phyloP scores from a whole-genome alignment of 345 rosid genomes.

The Psidium friedrichsthalianum region DNA sequence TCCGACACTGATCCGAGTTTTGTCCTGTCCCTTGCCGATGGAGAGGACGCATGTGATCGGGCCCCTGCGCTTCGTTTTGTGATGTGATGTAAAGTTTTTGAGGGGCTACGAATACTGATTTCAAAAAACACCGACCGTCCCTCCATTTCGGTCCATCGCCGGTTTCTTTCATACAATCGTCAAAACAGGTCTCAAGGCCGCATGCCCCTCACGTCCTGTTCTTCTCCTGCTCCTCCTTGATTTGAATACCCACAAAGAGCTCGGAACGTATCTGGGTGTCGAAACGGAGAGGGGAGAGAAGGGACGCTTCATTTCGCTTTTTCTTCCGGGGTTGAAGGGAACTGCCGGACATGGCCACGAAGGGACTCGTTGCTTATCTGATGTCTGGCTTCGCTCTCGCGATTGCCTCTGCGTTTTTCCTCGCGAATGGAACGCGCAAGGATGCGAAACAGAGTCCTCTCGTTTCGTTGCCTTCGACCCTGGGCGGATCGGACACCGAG shows the following conservation, averaged over 20 bases:
- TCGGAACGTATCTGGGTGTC: neutral
- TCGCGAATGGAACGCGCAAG: slow-evolving; percentile 1
- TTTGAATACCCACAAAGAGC: neutral
- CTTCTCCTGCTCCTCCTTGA: no score
- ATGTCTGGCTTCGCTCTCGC: slow-evolving; percentile 55
- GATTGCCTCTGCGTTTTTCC: slow-evolving; percentile 30
- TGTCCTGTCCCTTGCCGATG: no score
- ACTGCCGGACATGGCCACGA: slow-evolving; percentile 26
- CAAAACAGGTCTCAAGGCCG: neutral
- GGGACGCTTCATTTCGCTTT: neutral
- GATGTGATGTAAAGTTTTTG: no score
- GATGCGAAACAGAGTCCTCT: neutral
- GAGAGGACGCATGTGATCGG: no score
- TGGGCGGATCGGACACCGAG: slow-evolving; percentile 3
- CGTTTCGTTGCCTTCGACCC: slow-evolving; percentile 4
- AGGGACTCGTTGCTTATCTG: slow-evolving; percentile 47
- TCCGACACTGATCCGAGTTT: no score
- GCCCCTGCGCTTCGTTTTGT: no score
- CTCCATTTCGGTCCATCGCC: neutral
- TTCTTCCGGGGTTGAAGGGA: neutral
- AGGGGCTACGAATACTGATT: neutral
- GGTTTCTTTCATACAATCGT: neutral
- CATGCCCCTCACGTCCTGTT: neutral
- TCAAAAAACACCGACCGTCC: neutral
- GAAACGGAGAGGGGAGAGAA: neutral